Percentiles rank a stretch among this genome's conserved stretches.
These are phyloP conservation scores for Coemansia erecta DNA, from an alignment of 192 early-diverging fungal species.

Conservation along the genomic window DNA sequence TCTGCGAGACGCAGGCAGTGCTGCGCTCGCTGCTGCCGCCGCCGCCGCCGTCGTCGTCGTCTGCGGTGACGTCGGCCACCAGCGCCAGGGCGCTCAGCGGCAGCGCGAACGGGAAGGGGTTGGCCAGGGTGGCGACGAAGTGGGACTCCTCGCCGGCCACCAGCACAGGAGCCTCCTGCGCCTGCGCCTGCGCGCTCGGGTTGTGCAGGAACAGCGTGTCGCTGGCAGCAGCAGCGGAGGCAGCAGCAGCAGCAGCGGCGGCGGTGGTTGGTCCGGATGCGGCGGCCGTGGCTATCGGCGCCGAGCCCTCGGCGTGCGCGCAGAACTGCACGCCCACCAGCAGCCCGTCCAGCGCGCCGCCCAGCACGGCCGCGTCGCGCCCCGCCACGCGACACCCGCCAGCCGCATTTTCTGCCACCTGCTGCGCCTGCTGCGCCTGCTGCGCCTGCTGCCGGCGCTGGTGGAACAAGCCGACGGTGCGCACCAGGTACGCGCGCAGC, in stretches of 20 bases:
- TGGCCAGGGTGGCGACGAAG: constrained; percentile 39
- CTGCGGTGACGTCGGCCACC: background rate
- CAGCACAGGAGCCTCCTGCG: constrained; percentile 19
- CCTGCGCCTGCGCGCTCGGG: constrained; percentile 35
- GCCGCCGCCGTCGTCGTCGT: background rate
- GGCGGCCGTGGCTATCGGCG: constrained; percentile 11
- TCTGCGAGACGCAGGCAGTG: too few relatives aligned
- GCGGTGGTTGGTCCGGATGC: too few relatives aligned
- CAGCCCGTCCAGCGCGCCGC: constrained; percentile 27
- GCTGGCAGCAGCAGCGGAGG: background rate
- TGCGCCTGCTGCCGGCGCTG: constrained; percentile 5
- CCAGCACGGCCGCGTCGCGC: constrained; percentile 27
- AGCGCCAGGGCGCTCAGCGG: constrained; percentile 24
- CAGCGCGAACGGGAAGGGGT: constrained; percentile 50
- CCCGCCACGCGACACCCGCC: constrained; percentile 14
- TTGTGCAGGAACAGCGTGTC: constrained; percentile 46
- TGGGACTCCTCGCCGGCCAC: constrained; percentile 28
- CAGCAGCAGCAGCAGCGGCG: too few relatives aligned
- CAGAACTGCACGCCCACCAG: constrained; percentile 40
- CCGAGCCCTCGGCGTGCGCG: constrained; percentile 11
- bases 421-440: background rate
- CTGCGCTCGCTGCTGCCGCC: background rate
- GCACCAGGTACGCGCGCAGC: constrained; percentile 28
- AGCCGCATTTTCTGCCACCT: background rate
- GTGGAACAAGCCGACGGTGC: constrained; percentile 27